Evolutionary conservation across 441 rosid species (phyloP), one percentile per base, ranked within the genome.

Genomic region (Iberis amara): DNA sequence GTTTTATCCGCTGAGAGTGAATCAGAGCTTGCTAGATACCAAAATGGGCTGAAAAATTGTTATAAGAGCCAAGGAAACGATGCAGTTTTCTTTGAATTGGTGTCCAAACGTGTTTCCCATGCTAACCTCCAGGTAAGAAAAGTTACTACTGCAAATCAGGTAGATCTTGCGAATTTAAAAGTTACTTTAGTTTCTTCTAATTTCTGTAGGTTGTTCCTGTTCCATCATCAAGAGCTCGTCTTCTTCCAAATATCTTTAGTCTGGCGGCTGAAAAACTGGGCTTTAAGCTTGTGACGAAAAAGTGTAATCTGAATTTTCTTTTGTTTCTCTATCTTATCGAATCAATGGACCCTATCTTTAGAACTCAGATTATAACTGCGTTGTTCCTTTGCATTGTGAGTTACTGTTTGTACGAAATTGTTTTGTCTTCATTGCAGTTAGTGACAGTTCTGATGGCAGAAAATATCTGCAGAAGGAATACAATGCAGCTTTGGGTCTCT

Each of bases 241-340:
- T 72, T 63, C 79, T 85, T 66, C 74, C 66, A 66, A 70, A 84
- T 59, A 79, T 90, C 52, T 90, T 85, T 77, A 74, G 62, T 59
- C 68, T 86, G 51, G 98, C 98, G 45, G 89, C 96, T 33, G 80
- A 87, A 60, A 90, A 79, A 69, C 65, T 86, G 74, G 88, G 96
- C 21, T 85, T 90, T 68, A 74, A 82, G 65, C 86, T 90, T 68
- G 70, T 69, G 44, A 55, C 70, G 5, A 64, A 30, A 48, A 82
- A 79, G 61, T 75, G 98, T 87, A 77, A 73, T 96, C 74, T 55
- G 12, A 37, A 11, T 28, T 6, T 26, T 26, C 8, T 50, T 57
- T 13, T 45, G 13, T 45, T 57, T 37, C 8, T 24, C 11, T 42
- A 32, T 8, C 32, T 56, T 57, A 37, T 42, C 0, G 13, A 50